Evolutionary conservation across 1,139 yeast genomes (phyloP), one percentile per base, ranked within the genome.

Genomic region (Spathaspora sp.): DNA sequence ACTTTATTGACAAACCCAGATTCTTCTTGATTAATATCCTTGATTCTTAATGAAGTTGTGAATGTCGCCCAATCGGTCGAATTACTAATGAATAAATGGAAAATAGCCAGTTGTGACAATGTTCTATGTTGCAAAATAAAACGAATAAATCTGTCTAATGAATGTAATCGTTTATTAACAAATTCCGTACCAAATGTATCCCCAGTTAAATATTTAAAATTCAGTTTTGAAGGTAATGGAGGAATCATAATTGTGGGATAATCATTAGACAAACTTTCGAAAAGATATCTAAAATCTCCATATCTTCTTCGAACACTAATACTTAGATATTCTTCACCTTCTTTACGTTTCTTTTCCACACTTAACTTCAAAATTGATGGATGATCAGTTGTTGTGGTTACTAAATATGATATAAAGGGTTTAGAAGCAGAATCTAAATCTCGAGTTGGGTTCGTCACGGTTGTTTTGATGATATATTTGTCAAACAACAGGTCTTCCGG

Each of bases 201-300:
- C n/a, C 99, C 99, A 38, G 96, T 90, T 47, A 93, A 75, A 63
- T 93, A 93, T 64, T 93, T 96, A 56, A 91, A 74, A 51, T 95
- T 81, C 71, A 87, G 89, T 66, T 90, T 91, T 51, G 95, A 95
- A 0, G 99, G 99, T 47, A 93, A 72, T 9, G 99, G 98, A 1
- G 99, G 99, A 0, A 93, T 82, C 33, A 93, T 81, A 47, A 87
- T 76, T 2, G 95, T 87, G 0, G 97, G 96, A 59, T 76, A 88
- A 60, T 90, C 97, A 56, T 81, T 84, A 42, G 74, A 63, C 45
- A 93, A 72, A 50, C 89, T 82, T 51, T 85, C 87, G 63, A 86
- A 88, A 38, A 93, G 74, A 54, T 85, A 82, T 47, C 86, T 78
- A 65, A 93, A 89, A 64, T 89, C 96, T 8, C 89, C 86, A 63